Base-by-base conservation (phyloP, 2,329 filamentous ascomycete genomes). In the Tolypocladium paradoxum region DNA sequence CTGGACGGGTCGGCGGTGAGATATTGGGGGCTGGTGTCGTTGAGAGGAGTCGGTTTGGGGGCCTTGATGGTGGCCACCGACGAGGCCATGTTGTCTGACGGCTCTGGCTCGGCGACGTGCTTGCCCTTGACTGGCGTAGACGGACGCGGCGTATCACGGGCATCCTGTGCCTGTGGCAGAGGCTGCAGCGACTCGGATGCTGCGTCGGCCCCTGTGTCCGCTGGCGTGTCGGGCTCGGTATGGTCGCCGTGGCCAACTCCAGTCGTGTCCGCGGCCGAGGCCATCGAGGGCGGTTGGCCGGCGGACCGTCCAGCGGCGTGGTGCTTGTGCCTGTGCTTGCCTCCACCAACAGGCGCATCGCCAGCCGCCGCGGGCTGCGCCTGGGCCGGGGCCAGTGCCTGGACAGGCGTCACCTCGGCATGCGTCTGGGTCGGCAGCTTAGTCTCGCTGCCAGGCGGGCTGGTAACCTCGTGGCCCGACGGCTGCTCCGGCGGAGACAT, bases 51-150 rank as follows among this genome's bases (percentile, higher is more conserved):
- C 27, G 70, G 64, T 20, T 70, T 70, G 22, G 70, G 62, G 22
- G 78, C 76, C 57, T 74, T 76, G 48, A 81, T 62, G 2, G 75
- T 79, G 9, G 75, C 68, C 46, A 76, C 69, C 5, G 77, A 76
- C 48, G 76, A 73, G 48, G 70, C 66, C 70, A 76, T 69, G 51
- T 58, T 57, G 37, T 74, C 68, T n/a, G 52, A 37, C 33, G 38
- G 38, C 38, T 52, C 60, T 36, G 24, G 54, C 34, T 52, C 54
- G 45, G 54, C 60, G 31, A 53, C 49, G 47, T 65, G 64, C 54
- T 66, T 66, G 51, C 59, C 57, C 55, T 61, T 64, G 48, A 53
- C 52, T 24, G 52, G 35, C 18, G 52, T 35, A 24, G 56, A 29
- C 18, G 51, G 48, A 46, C 12, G 31, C 33, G 18, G 49, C 27